Conservation (phyloP, 345 rosid species). For the Linum usitatissimum region DNA sequence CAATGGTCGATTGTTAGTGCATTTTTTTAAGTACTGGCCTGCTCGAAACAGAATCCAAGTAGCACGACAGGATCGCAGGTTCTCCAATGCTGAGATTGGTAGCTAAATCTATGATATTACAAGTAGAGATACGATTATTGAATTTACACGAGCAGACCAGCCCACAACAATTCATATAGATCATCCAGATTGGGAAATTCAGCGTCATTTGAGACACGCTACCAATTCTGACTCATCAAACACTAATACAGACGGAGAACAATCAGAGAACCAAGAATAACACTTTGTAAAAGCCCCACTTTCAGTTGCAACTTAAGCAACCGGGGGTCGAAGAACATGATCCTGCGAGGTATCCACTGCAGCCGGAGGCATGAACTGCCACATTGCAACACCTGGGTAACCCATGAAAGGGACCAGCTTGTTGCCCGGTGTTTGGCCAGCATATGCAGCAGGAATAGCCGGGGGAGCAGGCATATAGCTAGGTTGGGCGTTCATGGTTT, state of each 20-base stretch:
- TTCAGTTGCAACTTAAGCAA: constrained; percentile 27
- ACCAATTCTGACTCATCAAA: constrained; percentile 29
- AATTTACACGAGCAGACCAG: constrained; percentile 44
- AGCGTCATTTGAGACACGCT: constrained; percentile 15
- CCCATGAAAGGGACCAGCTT: constrained; percentile 56
- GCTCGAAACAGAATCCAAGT: too few species aligned
- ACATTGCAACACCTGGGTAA: constrained; percentile 75
- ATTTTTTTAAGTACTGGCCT: too few species aligned
- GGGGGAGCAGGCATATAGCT: constrained; percentile 46
- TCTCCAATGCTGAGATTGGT: too few species aligned
- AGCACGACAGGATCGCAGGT: too few species aligned
- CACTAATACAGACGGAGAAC: constrained; percentile 27
- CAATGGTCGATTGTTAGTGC: too few species aligned
- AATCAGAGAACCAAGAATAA: constrained; percentile 27
- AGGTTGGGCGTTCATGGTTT: constrained; percentile 49
- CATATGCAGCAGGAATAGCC: constrained; percentile 43
- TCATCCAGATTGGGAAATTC: constrained; percentile 15
- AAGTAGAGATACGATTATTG: constrained; percentile 15
- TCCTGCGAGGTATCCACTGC: constrained; percentile 73
- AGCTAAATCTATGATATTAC: neutral
- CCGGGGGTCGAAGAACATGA: constrained; percentile 96
- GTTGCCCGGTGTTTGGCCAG: constrained; percentile 57
- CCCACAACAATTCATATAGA: constrained; percentile 11
- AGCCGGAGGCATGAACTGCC: constrained; percentile 85
- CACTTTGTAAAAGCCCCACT: constrained; percentile 19